Evolutionary conservation across 257 asterid species (phyloP), one percentile per base, ranked within the genome.

Genomic region (Misopates orontium): DNA sequence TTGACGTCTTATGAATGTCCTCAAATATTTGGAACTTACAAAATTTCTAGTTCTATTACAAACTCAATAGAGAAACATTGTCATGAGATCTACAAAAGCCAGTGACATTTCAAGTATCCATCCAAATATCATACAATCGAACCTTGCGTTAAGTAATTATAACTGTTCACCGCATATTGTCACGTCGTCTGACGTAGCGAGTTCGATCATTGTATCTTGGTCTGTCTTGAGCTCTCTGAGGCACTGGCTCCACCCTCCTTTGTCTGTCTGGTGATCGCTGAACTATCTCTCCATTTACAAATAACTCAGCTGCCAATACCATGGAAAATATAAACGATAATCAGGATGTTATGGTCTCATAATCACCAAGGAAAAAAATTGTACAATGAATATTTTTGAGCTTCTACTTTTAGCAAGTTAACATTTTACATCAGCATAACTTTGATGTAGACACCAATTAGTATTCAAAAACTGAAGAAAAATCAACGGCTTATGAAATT

Each of bases 241-340:
- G 95, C 72, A 89, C 92, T 16, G 98, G 98, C 80, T 86, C 92
- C 28, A 91, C 98, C 66, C 98, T 85, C 87, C 90, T 86, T 60
- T 91, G 96, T 71, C 98, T 82, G 85, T 89, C 98, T 0, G 98
- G 98, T 32, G 98, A 91, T 61, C 98, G 83, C 60, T 85, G 94
- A 36, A 91, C 98, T 39, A 91, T 91, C 78, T 91, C 96, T 54
- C 98, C 98, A 51, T 89, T 87, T 24, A 91, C 96, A 31, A 73
- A 83, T 69, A 91, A 80, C 79, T 91, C 98, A 70, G 98, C 98
- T 91, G 87, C 52, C 42, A 63, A 60, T 36, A 41, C 49, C 62
- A 51, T 22, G 25, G 41, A 69, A 69, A 18, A 50, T 63, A 31
- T 60, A 48, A 56, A n/a, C n/a, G 48, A 56, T 24, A 22, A 56